These are phyloP conservation scores for Hortiboletus rubellus DNA, from an alignment of 1,284 basidiomycete species.

Conservation along the genomic window DNA sequence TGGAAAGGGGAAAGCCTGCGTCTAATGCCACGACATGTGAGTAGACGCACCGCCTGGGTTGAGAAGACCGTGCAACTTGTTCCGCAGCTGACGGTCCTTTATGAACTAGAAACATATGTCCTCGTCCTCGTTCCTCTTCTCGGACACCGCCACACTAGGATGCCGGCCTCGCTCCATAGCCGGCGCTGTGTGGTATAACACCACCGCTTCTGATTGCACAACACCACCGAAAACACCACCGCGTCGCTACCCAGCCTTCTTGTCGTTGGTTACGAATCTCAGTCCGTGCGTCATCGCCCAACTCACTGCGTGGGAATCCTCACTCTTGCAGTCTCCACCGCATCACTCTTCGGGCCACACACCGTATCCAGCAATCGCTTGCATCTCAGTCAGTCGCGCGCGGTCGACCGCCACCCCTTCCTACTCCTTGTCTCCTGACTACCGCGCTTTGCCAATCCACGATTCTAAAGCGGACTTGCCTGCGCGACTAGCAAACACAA, in stretches of 20 bases:
- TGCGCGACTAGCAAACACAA: not conserved
- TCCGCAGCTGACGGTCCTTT: not conserved
- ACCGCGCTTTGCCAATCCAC: not conserved
- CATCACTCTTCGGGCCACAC: not conserved
- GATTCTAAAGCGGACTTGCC: not conserved
- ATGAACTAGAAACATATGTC: not conserved
- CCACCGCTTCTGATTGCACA: not conserved
- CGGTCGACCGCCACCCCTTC: not conserved
- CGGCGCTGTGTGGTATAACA: not conserved
- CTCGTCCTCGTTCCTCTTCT: not conserved
- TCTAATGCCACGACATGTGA: not conserved
- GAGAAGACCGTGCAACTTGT: not conserved
- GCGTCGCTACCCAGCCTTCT: not conserved
- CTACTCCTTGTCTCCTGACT: no score
- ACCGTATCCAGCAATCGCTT: not conserved
- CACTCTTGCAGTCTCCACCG: not conserved
- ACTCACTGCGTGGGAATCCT: not conserved
- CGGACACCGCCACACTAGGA: constrained; percentile 4
- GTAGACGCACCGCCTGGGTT: not conserved
- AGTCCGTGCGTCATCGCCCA: not conserved
- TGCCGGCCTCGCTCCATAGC: not conserved
- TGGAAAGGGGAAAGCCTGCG: not conserved
- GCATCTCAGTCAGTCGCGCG: not conserved
- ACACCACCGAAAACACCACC: not conserved
- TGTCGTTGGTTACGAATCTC: not conserved